Evolutionary conservation across 2,329 filamentous ascomycete species (phyloP).

Genomic region (Neofusicoccum umdonicola): DNA sequence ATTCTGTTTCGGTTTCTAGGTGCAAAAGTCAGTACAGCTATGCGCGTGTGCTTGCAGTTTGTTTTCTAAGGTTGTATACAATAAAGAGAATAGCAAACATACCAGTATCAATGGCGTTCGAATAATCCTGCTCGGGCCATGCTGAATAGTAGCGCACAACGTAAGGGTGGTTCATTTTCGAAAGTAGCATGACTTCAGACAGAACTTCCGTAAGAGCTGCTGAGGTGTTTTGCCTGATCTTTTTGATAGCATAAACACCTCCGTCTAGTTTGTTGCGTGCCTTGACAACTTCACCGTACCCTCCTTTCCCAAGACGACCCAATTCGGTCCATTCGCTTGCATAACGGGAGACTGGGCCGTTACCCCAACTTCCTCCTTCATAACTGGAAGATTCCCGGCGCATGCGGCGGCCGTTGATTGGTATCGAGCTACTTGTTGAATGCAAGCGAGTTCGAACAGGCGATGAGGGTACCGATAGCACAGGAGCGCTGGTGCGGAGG

Average conservation of each 20-base stretch:
- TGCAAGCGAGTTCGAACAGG: conserved; percentile 23
- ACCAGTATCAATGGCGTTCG: conserved; percentile 18
- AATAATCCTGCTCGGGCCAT: conserved; percentile 75
- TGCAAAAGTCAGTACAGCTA: neutral
- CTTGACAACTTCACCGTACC: conserved; percentile 94
- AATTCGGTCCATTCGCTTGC: conserved; percentile 87
- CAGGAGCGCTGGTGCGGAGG: conserved; percentile 49
- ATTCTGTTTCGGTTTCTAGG: conserved; percentile 32
- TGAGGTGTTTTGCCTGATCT: conserved; percentile 80
- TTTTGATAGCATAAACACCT: conserved; percentile 94
- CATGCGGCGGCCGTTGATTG: conserved; percentile 30
- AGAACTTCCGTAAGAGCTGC: conserved; percentile 74
- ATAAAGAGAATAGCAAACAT: neutral
- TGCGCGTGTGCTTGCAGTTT: conserved; percentile 20
- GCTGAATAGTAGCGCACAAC: conserved; percentile 91
- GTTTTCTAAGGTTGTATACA: neutral
- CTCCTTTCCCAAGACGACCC: conserved; percentile 84
- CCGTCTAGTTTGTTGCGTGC: conserved; percentile 92
- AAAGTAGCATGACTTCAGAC: conserved; percentile 83
- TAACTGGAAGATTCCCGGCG: conserved; percentile 37
- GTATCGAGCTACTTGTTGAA: conserved; percentile 17
- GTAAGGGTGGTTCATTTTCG: conserved; percentile 86
- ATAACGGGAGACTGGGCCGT: conserved; percentile 66
- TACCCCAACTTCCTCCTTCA: conserved; percentile 24
- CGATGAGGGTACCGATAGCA: conserved; percentile 34